Evolutionary conservation across 345 rosid species (phyloP), one percentile per base, ranked within the genome.

Genomic region (Linum usitatissimum): DNA sequence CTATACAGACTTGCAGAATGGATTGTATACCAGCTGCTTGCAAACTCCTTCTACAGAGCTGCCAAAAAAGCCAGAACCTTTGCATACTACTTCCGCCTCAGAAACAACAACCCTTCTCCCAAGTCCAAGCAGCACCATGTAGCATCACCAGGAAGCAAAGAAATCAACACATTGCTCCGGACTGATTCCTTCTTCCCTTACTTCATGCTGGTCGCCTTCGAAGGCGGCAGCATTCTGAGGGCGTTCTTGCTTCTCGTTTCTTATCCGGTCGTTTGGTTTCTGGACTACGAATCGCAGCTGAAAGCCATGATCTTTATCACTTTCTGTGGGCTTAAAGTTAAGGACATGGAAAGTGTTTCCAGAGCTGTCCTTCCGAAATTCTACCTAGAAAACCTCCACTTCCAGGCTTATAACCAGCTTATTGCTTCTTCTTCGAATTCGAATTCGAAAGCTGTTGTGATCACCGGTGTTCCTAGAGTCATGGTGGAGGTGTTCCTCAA

Each of bases 121-220:
- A 45, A 45, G 51, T 45, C 51, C 51, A 45, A 45, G 7, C 51
- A 66, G 65, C 82, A 70, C 23, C 45, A n/a, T 4, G 13, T 51
- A 59, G 28, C 75, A 61, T 12, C 62, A 65, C 68, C 53, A 68
- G 60, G 59, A 60, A 48, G 69, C 68, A 55, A 78, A 75, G 69
- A 71, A 19, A 9, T 66, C 28, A 69, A 67, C 30, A 67, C 82
- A 20, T 31, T 86, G 54, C 73, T 93, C 28, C 74, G 82, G 62
- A 73, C 90, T 55, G 62, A 67, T 3, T 74, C 88, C 17, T 79
- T 86, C 62, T 93, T 93, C 66, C 99, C 99, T 71, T 93, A 78
- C 68, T 93, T 93, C 82, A 93, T 93, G 97, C 91, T 93, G 0
- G 77, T 90, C 7, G 94, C 97, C 30, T 93, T 93, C 17, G 99